Percentiles rank a stretch among this genome's conserved stretches.
Conservation (phyloP, 345 rosid species). For the Fremontodendron californicum region DNA sequence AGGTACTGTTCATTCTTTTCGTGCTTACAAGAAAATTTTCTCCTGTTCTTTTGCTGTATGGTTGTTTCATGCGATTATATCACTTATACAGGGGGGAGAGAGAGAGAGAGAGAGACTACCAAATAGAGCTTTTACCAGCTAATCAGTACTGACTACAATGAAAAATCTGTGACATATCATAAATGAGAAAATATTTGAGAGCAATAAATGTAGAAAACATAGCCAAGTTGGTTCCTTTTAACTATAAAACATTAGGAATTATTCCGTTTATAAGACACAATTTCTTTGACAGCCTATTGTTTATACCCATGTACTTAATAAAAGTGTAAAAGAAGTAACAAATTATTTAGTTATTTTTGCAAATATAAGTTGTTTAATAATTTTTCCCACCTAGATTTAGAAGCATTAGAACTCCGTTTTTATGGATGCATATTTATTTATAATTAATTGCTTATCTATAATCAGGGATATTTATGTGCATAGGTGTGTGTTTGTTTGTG, state of each 20-base stretch:
- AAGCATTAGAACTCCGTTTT: no score
- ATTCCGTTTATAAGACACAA: background rate
- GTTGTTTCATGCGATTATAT: background rate
- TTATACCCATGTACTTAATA: background rate
- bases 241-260: background rate
- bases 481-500: conserved; percentile 3
- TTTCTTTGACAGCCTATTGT: background rate
- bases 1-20: conserved; percentile 41
- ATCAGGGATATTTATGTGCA: background rate
- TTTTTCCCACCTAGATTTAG: background rate
- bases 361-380: background rate
- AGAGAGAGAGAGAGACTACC: no score
- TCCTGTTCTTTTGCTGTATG: background rate
- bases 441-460: background rate
- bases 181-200: background rate
- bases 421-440: background rate
- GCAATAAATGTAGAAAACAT: background rate
- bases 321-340: background rate
- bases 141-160: no score
- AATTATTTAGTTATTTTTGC: background rate
- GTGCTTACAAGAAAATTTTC: background rate
- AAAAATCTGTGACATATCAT: background rate
- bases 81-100: background rate
- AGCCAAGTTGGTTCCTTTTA: background rate
- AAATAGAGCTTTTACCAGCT: no score